A percentile compares a stretch with the other conserved stretches of the same genome.
These are phyloP conservation scores for Nannochloropsis oceanica DNA, from an alignment of 108 stramenopile genomes.

Conservation along the genomic window DNA sequence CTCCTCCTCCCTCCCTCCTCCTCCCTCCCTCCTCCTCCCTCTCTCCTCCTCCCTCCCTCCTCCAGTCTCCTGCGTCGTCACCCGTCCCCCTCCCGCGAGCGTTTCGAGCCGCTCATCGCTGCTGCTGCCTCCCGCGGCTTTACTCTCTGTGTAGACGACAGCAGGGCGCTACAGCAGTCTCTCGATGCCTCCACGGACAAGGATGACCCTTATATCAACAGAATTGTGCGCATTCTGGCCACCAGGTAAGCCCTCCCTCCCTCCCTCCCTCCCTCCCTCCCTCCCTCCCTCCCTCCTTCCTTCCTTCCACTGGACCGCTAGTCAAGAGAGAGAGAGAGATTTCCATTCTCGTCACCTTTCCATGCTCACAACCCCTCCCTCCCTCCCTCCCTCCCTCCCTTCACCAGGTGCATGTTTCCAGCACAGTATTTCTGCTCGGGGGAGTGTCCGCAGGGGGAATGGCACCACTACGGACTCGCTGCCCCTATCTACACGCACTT, in stretches of 20 bases:
- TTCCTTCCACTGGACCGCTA: too few relatives aligned
- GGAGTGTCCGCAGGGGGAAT: constrained; percentile 44
- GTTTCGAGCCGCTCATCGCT: constrained; percentile 81
- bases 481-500: constrained; percentile 99
- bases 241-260: constrained; percentile 47
- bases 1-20: background rate
- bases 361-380: background rate
- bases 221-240: constrained; percentile 82
- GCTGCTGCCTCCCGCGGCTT: constrained; percentile 60
- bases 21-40: background rate
- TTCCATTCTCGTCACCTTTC: background rate
- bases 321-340: constrained; percentile 23
- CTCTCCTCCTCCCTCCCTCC: constrained; percentile 16
- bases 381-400: background rate
- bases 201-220: constrained; percentile 80
- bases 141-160: constrained; percentile 69
- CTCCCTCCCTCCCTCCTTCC: too few relatives aligned
- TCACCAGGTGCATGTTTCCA: constrained; percentile 50
- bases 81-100: constrained; percentile 76
- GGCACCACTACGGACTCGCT: constrained; percentile 91
- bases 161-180: constrained; percentile 77
- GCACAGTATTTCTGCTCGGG: constrained; percentile 97
- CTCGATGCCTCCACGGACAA: constrained; percentile 64
- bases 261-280: background rate
- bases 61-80: constrained; percentile 70